Evolutionary conservation across 2,329 filamentous ascomycete species (phyloP).

Genomic region (Penicillium sp.): DNA sequence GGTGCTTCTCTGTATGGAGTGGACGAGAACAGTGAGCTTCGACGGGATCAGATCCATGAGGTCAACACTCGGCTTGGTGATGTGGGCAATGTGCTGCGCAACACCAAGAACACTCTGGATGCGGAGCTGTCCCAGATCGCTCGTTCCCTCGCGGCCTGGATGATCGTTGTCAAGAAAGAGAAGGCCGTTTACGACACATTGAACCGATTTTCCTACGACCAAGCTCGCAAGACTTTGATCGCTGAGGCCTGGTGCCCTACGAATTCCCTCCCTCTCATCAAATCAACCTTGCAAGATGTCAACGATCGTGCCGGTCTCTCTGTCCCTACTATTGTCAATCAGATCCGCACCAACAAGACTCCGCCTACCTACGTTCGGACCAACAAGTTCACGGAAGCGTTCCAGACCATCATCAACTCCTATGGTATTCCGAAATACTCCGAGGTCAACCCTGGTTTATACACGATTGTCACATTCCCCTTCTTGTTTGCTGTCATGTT

Average conservation of each 20-base stretch:
- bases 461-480: constrained; percentile 99
- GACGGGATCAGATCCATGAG: constrained; percentile 94
- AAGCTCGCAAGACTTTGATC: constrained; percentile 91
- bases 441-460: constrained; percentile 94
- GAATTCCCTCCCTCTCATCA: constrained; percentile 84
- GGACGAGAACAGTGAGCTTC: constrained; percentile 93
- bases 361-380: constrained; percentile 97
- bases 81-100: constrained; percentile 86
- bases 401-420: constrained; percentile 98
- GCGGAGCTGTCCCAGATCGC: constrained; percentile 93
- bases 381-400: constrained; percentile 97
- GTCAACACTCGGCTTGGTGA: constrained; percentile 93
- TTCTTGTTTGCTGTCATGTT: constrained; percentile 92
- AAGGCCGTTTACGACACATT: constrained; percentile 96
- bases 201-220: constrained; percentile 96
- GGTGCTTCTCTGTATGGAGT: constrained; percentile 95
- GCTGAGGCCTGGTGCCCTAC: constrained; percentile 97
- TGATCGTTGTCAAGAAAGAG: constrained; percentile 97
- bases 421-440: constrained; percentile 97
- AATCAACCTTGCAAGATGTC: constrained; percentile 91
- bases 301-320: constrained; percentile 93
- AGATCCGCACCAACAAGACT: constrained; percentile 95
- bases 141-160: constrained; percentile 90
- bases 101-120: constrained; percentile 92
- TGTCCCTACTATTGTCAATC: constrained; percentile 98